Percentiles rank a stretch among this genome's conserved stretches.
Conservation (phyloP, 176 grass and related monocot genomes). For the Pontederia paniculata region DNA sequence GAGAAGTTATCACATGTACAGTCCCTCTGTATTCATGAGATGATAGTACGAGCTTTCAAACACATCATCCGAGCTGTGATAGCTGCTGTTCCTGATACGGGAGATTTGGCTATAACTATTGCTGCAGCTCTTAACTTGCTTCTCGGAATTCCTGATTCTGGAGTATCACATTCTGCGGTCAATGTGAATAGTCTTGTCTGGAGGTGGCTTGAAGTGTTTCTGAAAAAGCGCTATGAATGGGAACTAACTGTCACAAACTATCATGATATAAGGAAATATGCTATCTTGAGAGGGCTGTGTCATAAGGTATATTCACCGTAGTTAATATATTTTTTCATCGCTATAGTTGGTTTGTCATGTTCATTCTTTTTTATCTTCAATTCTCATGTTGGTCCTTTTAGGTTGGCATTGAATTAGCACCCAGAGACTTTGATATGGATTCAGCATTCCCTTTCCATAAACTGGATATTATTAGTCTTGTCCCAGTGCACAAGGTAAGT, state of each 20-base stretch:
- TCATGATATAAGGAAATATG: constrained; percentile 78
- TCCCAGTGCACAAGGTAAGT: constrained; percentile 91
- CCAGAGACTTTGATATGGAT: constrained; percentile 91
- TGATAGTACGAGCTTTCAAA: constrained; percentile 96
- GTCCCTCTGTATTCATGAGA: constrained; percentile 93
- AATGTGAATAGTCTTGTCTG: constrained; percentile 60
- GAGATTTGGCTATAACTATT: constrained; percentile 60
- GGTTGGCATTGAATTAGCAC: constrained; percentile 95
- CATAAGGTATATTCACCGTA: constrained; percentile 55
- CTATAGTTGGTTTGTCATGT: constrained; percentile 1
- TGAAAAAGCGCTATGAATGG: constrained; percentile 79
- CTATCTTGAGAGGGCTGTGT: constrained; percentile 84
- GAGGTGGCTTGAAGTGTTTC: constrained; percentile 78
- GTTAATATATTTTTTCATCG: constrained; percentile 17
- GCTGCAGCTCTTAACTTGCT: constrained; percentile 73
- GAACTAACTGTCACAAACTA: constrained; percentile 69
- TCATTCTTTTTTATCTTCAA: background rate
- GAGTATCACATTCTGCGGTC: constrained; percentile 33
- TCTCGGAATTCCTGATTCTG: constrained; percentile 63
- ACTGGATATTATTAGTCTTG: constrained; percentile 78
- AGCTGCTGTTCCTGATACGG: constrained; percentile 54
- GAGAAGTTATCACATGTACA: constrained; percentile 98
- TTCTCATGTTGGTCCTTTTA: constrained; percentile 22
- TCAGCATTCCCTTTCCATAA: constrained; percentile 74
- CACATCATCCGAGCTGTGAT: constrained; percentile 72